Evolutionary conservation across 257 asterid species (phyloP), one percentile per base, ranked within the genome.

Genomic region (Jacaranda mimosifolia): DNA sequence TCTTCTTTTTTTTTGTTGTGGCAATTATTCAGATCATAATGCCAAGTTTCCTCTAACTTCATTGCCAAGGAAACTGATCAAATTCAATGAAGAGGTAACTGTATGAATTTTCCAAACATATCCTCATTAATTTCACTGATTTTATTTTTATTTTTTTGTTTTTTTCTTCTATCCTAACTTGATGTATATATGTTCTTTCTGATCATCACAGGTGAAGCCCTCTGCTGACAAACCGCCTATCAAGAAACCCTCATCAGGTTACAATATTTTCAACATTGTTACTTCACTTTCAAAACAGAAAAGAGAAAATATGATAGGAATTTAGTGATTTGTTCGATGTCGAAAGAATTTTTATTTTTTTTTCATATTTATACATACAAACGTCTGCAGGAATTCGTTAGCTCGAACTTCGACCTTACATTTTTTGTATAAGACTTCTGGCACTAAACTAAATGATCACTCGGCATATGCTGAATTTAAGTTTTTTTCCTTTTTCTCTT

Each of bases 1-100:
- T 45, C 40, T 49, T 17, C n/a, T n/a, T n/a, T n/a, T n/a, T n/a
- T n/a, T n/a, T 9, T 36, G 5, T 21, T 46, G 39, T 15, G 78
- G 63, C n/a, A 63, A 15, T 58, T 81, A 32, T 76, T 72, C 80
- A 80, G 93, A 8, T 72, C 84, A 75, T 63, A 72, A 70, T 26
- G 76, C 72, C 72, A 77, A 79, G 76, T 63, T 70, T 58, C n/a
- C 75, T 77, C 38, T 79, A 8, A 73, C 80, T 76, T 65, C 83
- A 63, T 51, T 85, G 42, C 77, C 94, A 68, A 87, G 94, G 77
- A 92, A 90, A 72, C 82, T 90, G 53, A 80, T 76, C 73, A 26
- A 26, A 26, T 79, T 80, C 74, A 52, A 86, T 18, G 81, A 85
- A 63, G 83, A 79, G 5, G 57, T 59, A 57, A 81, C 17, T 70